These are phyloP conservation scores for Decorospora gaudefroyi DNA, from an alignment of 2,329 filamentous ascomycete species.

Conservation along the genomic window DNA sequence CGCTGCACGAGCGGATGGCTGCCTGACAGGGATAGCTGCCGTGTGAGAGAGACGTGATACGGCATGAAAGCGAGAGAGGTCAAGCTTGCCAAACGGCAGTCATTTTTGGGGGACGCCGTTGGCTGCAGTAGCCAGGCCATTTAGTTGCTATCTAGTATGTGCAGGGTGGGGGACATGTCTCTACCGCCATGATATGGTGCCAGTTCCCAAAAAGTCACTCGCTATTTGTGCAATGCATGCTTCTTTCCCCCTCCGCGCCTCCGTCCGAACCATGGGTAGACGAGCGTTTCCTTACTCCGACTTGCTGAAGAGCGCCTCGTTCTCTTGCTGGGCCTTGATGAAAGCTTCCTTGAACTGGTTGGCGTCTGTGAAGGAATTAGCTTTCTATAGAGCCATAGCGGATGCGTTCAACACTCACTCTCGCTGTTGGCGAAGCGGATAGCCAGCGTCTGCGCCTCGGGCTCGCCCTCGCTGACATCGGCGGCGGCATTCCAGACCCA, in stretches of 20 bases:
- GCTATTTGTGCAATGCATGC: conserved; percentile 35
- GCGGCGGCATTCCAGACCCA: conserved; percentile 99
- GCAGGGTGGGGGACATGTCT: conserved; percentile 39
- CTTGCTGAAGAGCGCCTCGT: conserved; percentile 76
- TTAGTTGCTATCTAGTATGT: conserved; percentile 47
- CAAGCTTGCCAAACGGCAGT: neutral
- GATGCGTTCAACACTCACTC: conserved; percentile 65
- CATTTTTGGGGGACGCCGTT: conserved; percentile 27
- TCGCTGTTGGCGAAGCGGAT: conserved; percentile 98
- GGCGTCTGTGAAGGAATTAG: conserved; percentile 67
- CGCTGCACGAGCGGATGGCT: conserved; percentile 9
- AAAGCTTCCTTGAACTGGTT: conserved; percentile 98
- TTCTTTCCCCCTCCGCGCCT: conserved; percentile 13
- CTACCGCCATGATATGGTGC: conserved; percentile 36
- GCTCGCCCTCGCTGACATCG: conserved; percentile 97
- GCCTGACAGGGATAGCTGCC: conserved; percentile 6
- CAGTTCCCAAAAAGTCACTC: conserved; percentile 33
- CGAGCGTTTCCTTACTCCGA: conserved; percentile 49
- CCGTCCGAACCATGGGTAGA: conserved; percentile 15
- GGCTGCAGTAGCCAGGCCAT: conserved; percentile 31
- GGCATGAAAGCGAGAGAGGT: neutral
- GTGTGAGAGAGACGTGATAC: conserved; percentile 3
- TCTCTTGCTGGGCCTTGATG: conserved; percentile 95
- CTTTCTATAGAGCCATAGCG: conserved; percentile 26
- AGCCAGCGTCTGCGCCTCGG: conserved; percentile 92